Conservation (phyloP, 441 rosid species). For the Gossypium laxum region DNA sequence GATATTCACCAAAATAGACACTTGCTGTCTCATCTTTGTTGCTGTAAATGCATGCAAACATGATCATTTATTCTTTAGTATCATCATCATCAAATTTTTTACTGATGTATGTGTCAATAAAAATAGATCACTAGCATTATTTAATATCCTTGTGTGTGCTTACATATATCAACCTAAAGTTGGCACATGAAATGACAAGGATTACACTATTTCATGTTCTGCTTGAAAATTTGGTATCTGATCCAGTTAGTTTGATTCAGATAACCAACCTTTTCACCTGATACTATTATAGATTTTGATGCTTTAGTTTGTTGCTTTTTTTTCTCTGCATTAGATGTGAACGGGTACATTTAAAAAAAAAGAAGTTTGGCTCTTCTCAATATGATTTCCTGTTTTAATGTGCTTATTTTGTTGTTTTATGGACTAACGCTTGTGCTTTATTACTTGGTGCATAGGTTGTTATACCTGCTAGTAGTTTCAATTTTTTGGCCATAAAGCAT, state of each 20-base stretch:
- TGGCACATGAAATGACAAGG: background rate
- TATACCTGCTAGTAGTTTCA: background rate
- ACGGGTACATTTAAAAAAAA: background rate
- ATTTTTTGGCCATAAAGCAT: background rate
- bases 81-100: background rate
- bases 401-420: background rate
- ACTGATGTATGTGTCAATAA: background rate
- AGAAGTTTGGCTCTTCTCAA: background rate
- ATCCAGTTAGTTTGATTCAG: background rate
- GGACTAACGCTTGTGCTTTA: background rate
- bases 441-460: background rate
- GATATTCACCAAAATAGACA: background rate
- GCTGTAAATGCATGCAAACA: background rate
- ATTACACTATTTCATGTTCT: background rate
- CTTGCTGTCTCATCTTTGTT: background rate
- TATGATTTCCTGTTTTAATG: background rate
- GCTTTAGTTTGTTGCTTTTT: background rate
- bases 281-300: background rate
- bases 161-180: background rate
- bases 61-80: background rate
- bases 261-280: background rate
- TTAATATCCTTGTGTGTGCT: background rate
- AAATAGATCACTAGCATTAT: background rate
- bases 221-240: background rate
- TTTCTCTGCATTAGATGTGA: background rate